These are phyloP conservation scores for Phytophthora capsici DNA, from an alignment of 352 stramenopile genomes.

Conservation along the genomic window DNA sequence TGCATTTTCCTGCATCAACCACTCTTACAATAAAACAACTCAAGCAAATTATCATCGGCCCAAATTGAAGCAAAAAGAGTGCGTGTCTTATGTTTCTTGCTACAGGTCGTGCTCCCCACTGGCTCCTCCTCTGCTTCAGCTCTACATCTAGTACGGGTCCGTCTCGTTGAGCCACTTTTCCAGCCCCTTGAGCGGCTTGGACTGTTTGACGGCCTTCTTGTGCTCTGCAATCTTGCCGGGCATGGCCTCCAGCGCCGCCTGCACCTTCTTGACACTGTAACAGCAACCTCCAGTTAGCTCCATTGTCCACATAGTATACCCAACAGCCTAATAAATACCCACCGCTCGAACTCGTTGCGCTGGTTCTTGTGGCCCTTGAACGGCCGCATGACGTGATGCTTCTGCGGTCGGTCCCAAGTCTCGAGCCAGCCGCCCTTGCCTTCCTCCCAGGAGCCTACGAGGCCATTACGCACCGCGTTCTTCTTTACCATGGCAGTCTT, in stretches of 20 bases:
- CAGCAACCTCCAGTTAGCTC: background rate
- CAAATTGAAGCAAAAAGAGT: constrained; percentile 23
- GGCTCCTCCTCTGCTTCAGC: constrained; percentile 14
- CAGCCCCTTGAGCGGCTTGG: constrained; percentile 87
- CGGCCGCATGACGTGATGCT: constrained; percentile 87
- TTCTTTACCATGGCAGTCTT: constrained; percentile 89
- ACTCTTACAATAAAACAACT: background rate
- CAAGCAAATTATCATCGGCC: background rate
- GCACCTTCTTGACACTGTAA: constrained; percentile 83
- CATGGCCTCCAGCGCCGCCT: constrained; percentile 83
- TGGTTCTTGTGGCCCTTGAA: constrained; percentile 84
- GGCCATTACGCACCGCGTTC: constrained; percentile 68
- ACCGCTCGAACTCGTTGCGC: constrained; percentile 86
- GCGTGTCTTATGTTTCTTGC: constrained; percentile 12
- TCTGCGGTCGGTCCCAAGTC: constrained; percentile 76
- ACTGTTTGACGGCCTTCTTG: constrained; percentile 82
- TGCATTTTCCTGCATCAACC: background rate
- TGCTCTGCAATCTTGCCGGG: constrained; percentile 87
- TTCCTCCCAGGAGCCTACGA: constrained; percentile 78
- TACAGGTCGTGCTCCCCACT: constrained; percentile 1
- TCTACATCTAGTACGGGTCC: constrained; percentile 74
- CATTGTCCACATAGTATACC: background rate
- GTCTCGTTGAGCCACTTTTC: constrained; percentile 90
- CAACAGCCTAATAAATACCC: constrained; percentile 11
- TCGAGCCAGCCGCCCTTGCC: constrained; percentile 85